Conservation (phyloP, 306 rosid species). For the Lotus japonicus region DNA sequence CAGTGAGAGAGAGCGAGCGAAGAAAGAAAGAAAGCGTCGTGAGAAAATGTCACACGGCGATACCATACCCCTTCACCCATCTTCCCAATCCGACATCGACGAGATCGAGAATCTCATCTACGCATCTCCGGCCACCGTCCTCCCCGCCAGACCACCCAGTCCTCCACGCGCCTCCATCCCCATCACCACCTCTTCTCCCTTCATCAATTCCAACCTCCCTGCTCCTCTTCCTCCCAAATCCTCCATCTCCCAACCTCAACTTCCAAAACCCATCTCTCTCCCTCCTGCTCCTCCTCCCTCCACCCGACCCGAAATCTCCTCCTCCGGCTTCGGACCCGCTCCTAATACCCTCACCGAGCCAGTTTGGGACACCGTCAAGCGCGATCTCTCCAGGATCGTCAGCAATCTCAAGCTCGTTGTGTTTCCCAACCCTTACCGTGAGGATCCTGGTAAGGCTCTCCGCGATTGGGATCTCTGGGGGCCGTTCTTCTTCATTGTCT, state of each 20-base stretch:
- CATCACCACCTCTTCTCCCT: conserved; percentile 53
- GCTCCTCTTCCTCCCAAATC: conserved; percentile 26
- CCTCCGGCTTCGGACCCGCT: conserved; percentile 64
- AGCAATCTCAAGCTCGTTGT: conserved; percentile 93
- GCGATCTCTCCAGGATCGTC: conserved; percentile 91
- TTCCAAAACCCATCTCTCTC: not conserved
- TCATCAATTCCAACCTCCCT: conserved; percentile 30
- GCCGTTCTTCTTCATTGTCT: conserved; percentile 94
- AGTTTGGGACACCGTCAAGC: conserved; percentile 89
- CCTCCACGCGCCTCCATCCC: conserved; percentile 92
- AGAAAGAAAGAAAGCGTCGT: not conserved
- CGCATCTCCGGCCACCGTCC: conserved; percentile 61
- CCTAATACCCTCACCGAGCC: conserved; percentile 93
- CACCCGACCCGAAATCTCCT: conserved; percentile 3
- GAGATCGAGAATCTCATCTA: conserved; percentile 97
- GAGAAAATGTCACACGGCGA: conserved; percentile 80
- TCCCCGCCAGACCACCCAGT: conserved; percentile 65
- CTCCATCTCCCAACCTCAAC: not conserved
- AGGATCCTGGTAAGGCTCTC: conserved; percentile 93
- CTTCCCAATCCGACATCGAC: conserved; percentile 95
- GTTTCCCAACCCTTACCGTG: conserved; percentile 91
- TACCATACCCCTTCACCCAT: conserved; percentile 79
- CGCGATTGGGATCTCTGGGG: conserved; percentile 99
- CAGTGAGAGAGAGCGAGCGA: no score
- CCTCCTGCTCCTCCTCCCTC: conserved; percentile 25